Percentiles rank a stretch among this genome's conserved stretches.
Conservation (phyloP, 352 stramenopile genomes). For the Phytophthora citricola region DNA sequence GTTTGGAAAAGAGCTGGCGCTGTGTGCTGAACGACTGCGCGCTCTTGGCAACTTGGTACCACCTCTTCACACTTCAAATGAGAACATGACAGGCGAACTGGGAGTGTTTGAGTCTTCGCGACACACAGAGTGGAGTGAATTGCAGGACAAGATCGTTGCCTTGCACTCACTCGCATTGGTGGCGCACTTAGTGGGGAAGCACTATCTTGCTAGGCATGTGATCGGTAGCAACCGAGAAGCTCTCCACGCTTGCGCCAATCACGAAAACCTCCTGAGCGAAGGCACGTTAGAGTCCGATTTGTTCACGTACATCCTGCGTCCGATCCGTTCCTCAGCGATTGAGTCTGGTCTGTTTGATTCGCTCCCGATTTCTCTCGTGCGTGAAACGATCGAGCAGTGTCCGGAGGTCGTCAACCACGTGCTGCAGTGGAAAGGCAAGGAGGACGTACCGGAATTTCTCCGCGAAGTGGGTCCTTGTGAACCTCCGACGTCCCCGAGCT, state of each 20-base stretch:
- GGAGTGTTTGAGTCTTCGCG: conserved; percentile 54
- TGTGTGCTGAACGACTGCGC: conserved; percentile 36
- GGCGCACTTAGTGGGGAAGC: conserved; percentile 61
- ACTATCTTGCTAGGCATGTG: conserved; percentile 52
- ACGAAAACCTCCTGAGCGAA: conserved; percentile 48
- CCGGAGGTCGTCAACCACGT: conserved; percentile 83
- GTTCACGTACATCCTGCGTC: conserved; percentile 83
- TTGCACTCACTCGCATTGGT: conserved; percentile 70
- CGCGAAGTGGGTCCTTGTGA: conserved; percentile 38
- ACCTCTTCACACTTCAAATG: conserved; percentile 17
- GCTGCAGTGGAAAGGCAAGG: conserved; percentile 75
- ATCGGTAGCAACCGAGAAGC: background rate
- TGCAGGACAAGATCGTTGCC: conserved; percentile 58
- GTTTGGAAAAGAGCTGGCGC: conserved; percentile 42
- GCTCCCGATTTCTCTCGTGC: conserved; percentile 76
- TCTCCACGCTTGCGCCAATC: background rate
- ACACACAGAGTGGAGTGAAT: conserved; percentile 55
- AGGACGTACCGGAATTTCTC: conserved; percentile 61
- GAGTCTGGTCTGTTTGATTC: conserved; percentile 79
- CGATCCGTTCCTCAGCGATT: conserved; percentile 80
- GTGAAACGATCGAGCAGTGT: conserved; percentile 81
- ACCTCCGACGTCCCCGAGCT: conserved; percentile 10
- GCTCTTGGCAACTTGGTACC: conserved; percentile 34
- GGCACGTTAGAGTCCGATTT: conserved; percentile 66
- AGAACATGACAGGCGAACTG: conserved; percentile 13